Evolutionary conservation across 257 asterid species (phyloP).

Genomic region (Nicotiana paniculata): DNA sequence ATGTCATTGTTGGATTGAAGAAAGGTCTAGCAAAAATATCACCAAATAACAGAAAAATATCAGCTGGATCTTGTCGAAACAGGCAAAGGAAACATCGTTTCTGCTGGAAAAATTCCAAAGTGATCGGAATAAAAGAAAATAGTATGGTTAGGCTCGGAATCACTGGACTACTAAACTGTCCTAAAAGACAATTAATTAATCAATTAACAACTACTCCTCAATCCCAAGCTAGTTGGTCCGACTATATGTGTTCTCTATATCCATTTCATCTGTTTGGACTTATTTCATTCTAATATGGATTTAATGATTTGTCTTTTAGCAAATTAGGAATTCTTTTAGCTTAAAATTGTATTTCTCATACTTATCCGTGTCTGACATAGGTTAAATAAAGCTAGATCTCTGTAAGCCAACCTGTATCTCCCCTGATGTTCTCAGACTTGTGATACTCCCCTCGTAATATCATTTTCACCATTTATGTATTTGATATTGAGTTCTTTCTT

Average conservation of each 20-base stretch:
- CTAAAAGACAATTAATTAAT: neutral
- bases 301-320: neutral
- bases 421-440: neutral
- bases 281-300: neutral
- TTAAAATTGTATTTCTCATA: neutral
- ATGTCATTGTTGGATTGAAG: too few species aligned
- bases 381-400: neutral
- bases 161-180: neutral
- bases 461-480: neutral
- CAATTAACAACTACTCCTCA: neutral
- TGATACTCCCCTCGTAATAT: neutral
- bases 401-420: neutral
- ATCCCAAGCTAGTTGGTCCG: neutral
- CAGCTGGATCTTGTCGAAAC: too few species aligned
- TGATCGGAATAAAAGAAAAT: too few species aligned
- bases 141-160: too few species aligned
- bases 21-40: too few species aligned
- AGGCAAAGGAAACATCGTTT: too few species aligned
- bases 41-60: too few species aligned
- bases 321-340: neutral
- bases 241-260: neutral
- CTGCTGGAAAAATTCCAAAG: too few species aligned
- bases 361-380: neutral
- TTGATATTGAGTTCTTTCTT: neutral
- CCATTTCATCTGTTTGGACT: neutral